Conservation (phyloP, 768 basidiomycete genomes). For the Sporobolomyces phaffii region DNA sequence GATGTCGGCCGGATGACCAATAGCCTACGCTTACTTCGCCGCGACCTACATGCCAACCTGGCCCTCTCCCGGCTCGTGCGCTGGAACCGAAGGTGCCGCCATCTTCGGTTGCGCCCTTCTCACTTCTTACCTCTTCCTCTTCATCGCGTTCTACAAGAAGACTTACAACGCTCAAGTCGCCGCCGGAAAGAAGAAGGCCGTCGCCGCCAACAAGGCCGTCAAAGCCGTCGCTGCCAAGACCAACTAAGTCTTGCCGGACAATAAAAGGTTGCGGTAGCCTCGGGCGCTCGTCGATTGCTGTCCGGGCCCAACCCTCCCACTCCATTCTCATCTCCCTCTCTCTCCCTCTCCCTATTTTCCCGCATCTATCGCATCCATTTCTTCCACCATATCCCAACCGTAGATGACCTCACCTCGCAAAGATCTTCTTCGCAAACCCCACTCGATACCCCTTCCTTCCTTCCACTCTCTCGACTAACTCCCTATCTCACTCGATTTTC, state of each 20-base stretch:
- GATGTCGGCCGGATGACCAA: no score
- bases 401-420: not conserved
- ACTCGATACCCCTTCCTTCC: not conserved
- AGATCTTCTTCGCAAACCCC: not conserved
- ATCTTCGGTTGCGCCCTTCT: constrained; percentile 81
- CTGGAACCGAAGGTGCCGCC: constrained; percentile 82
- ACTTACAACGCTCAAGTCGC: constrained; percentile 28
- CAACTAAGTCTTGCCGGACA: no score
- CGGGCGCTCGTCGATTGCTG: no score
- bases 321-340: not conserved
- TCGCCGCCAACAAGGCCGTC: constrained; percentile 37
- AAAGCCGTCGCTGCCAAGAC: constrained; percentile 54
- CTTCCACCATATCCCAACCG: not conserved
- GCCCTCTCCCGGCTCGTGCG: constrained; percentile 75
- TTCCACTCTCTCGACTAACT: not conserved
- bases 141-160: constrained; percentile 57
- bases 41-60: constrained; percentile 54
- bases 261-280: no score
- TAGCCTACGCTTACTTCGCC: constrained; percentile 75
- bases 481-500: not conserved
- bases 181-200: constrained; percentile 58
- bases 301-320: not conserved
- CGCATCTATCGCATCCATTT: not conserved
- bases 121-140: constrained; percentile 83
- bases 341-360: not conserved